These are phyloP conservation scores for Entomortierella chlamydospora DNA, from an alignment of 192 early-diverging fungal genomes.

Conservation along the genomic window DNA sequence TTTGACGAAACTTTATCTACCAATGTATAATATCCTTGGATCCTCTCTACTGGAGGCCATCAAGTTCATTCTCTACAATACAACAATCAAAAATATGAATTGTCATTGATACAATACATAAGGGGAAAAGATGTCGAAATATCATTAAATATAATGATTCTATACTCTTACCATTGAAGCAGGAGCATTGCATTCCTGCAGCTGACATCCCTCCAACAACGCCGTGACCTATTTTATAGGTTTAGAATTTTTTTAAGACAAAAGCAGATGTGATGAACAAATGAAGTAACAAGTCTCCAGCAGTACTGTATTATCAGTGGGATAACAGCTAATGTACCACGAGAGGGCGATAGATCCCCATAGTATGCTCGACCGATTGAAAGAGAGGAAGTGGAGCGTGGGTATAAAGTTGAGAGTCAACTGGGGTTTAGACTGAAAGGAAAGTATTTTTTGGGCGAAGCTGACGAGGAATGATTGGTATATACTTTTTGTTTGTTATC, in stretches of 20 bases:
- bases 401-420: background rate
- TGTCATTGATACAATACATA: background rate
- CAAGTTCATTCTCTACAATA: constrained; percentile 59
- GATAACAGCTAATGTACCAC: constrained; percentile 34
- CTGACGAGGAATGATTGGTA: background rate
- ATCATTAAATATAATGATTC: background rate
- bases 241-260: too few species aligned
- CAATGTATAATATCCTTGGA: constrained; percentile 54
- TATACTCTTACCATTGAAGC: constrained; percentile 17
- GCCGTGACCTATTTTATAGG: constrained; percentile 30
- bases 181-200: constrained; percentile 10
- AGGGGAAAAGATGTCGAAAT: background rate
- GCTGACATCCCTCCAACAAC: constrained; percentile 29
- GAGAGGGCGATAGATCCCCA: constrained; percentile 38
- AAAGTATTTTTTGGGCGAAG: background rate
- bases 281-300: too few species aligned
- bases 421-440: too few species aligned
- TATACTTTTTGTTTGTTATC: background rate
- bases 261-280: background rate
- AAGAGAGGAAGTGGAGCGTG: background rate
- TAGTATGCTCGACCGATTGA: background rate
- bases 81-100: too few species aligned
- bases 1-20: constrained; percentile 38
- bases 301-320: too few species aligned
- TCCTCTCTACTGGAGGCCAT: constrained; percentile 51